These are phyloP conservation scores for Alternaria gansuensis DNA, from an alignment of 2,329 filamentous ascomycete genomes.

Conservation along the genomic window DNA sequence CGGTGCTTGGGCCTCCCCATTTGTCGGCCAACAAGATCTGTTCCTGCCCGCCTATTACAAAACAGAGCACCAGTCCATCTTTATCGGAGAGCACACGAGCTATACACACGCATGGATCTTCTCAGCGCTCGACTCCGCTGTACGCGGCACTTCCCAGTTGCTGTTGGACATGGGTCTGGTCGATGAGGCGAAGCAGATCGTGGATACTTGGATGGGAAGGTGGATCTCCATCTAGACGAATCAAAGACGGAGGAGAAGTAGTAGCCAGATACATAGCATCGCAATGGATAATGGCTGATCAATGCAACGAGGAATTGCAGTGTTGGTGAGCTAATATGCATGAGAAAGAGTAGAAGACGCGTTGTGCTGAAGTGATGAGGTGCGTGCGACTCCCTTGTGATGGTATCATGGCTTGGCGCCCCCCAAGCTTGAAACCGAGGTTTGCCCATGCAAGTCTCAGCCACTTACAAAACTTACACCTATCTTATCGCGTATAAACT, in stretches of 20 bases:
- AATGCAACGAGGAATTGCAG: neutral
- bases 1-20: slow-evolving; percentile 69
- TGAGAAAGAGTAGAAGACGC: neutral
- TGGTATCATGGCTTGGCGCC: slow-evolving; percentile 9
- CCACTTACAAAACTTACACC: neutral
- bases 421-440: neutral
- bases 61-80: slow-evolving; percentile 74
- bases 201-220: slow-evolving; percentile 73
- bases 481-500: neutral
- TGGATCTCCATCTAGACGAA: slow-evolving; percentile 60
- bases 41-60: slow-evolving; percentile 78
- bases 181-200: slow-evolving; percentile 72
- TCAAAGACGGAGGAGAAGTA: slow-evolving; percentile 11
- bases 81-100: slow-evolving; percentile 55
- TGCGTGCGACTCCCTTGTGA: slow-evolving; percentile 11
- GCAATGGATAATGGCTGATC: neutral
- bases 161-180: slow-evolving; percentile 71
- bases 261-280: neutral
- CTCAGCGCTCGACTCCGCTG: slow-evolving; percentile 71
- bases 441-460: neutral
- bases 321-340: neutral
- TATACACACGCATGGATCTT: slow-evolving; percentile 78
- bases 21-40: slow-evolving; percentile 71
- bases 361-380: slow-evolving; percentile 1
- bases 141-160: slow-evolving; percentile 71